These are phyloP conservation scores for Microcyclosporella mali DNA, from an alignment of 2,329 filamentous ascomycete genomes.

Conservation along the genomic window DNA sequence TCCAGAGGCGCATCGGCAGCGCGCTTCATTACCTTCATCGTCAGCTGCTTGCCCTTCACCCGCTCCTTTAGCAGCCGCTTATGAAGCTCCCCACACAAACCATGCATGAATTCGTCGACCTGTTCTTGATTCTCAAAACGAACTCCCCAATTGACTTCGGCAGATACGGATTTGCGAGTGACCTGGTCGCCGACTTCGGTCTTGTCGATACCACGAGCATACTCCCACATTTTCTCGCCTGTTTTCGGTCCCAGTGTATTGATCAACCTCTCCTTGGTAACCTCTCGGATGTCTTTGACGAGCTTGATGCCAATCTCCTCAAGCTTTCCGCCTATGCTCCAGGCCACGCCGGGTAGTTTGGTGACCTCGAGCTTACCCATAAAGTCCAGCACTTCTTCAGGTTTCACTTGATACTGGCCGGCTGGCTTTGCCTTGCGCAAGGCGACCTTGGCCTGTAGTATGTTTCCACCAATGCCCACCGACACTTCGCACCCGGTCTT, in stretches of 20 bases:
- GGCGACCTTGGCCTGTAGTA: conserved; percentile 85
- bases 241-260: conserved; percentile 82
- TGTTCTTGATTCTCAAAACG: conserved; percentile 88
- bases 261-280: conserved; percentile 69
- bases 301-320: conserved; percentile 77
- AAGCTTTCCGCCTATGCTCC: conserved; percentile 79
- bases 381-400: conserved; percentile 69
- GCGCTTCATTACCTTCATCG: conserved; percentile 90
- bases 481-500: conserved; percentile 83
- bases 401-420: conserved; percentile 81
- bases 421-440: conserved; percentile 89
- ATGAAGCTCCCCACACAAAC: conserved; percentile 77
- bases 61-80: conserved; percentile 73
- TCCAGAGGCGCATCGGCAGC: conserved; percentile 82
- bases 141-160: conserved; percentile 97
- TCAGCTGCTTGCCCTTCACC: conserved; percentile 81
- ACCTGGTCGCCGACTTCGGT: conserved; percentile 80
- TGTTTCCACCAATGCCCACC: conserved; percentile 85
- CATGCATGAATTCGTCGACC: conserved; percentile 83
- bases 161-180: conserved; percentile 87
- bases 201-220: conserved; percentile 79
- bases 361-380: conserved; percentile 72
- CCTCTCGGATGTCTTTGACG: conserved; percentile 74
- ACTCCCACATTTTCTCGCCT: conserved; percentile 83
- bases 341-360: conserved; percentile 83